Percentiles rank a stretch among this genome's conserved stretches.
These are phyloP conservation scores for Westerdykella aurantiaca DNA, from an alignment of 2,329 filamentous ascomycete genomes.

Conservation along the genomic window DNA sequence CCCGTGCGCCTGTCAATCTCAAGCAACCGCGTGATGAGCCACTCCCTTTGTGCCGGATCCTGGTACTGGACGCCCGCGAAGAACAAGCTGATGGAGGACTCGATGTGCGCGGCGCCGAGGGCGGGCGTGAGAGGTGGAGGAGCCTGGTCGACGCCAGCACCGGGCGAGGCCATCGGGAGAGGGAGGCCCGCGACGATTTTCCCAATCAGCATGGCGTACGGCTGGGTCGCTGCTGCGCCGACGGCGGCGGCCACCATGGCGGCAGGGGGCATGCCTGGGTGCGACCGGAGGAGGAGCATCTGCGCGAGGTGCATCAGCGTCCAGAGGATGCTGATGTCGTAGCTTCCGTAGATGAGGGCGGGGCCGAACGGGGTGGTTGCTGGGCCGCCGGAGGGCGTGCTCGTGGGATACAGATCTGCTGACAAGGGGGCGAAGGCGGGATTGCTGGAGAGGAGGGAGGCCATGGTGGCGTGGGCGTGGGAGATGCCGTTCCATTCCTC, in stretches of 20 bases:
- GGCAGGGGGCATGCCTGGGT: constrained; percentile 86
- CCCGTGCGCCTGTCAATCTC: constrained; percentile 76
- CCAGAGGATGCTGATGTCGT: constrained; percentile 83
- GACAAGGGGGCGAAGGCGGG: constrained; percentile 70
- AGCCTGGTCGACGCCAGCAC: constrained; percentile 34
- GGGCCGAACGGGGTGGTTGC: constrained; percentile 69
- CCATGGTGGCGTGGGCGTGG: constrained; percentile 63
- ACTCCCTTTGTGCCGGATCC: constrained; percentile 65
- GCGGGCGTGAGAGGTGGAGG: constrained; percentile 58
- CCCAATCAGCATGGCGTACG: constrained; percentile 68
- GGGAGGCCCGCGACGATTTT: constrained; percentile 69
- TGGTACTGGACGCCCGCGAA: constrained; percentile 79
- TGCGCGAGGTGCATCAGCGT: constrained; percentile 79
- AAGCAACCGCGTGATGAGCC: constrained; percentile 68
- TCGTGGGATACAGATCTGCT: constrained; percentile 57
- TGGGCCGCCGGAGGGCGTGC: constrained; percentile 32
- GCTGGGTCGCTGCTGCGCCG: constrained; percentile 64
- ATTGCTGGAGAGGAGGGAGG: constrained; percentile 54
- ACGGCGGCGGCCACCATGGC: constrained; percentile 82
- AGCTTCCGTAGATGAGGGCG: constrained; percentile 75
- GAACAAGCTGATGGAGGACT: constrained; percentile 76
- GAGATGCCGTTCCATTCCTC: constrained; percentile 74
- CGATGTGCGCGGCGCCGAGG: constrained; percentile 74
- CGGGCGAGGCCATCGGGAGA: constrained; percentile 12
- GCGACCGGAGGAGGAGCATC: constrained; percentile 73